Conservation (phyloP, 768 basidiomycete species). For the Amyloporia xantha region DNA sequence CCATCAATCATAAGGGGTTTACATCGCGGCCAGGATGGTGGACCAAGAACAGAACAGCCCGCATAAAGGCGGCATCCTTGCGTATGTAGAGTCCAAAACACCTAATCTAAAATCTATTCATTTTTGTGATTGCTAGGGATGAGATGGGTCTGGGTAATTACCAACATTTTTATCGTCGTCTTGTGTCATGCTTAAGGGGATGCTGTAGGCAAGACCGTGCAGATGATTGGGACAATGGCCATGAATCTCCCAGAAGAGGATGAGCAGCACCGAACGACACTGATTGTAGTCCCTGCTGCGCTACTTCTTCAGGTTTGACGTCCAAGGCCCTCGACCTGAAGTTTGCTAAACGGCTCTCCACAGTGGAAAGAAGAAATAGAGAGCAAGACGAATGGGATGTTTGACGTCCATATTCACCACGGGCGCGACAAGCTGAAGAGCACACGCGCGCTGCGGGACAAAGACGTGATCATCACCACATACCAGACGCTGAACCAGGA, state of each 20-base stretch:
- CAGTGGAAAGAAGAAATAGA: slow-evolving; percentile 75
- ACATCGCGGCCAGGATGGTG: slow-evolving; percentile 47
- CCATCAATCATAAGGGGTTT: background rate
- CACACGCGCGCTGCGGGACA: slow-evolving; percentile 1
- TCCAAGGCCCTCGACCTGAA: background rate
- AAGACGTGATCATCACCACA: slow-evolving; percentile 58
- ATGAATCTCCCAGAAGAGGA: slow-evolving; percentile 48
- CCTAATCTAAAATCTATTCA: background rate
- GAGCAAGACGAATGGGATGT: slow-evolving; percentile 55
- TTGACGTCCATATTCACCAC: slow-evolving; percentile 64
- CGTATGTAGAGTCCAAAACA: slow-evolving; percentile 29
- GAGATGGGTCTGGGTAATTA: slow-evolving; percentile 59
- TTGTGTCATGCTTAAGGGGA: background rate
- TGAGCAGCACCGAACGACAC: slow-evolving; percentile 47
- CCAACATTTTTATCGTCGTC: background rate
- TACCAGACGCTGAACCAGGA: slow-evolving; percentile 67
- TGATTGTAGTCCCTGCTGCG: slow-evolving; percentile 73
- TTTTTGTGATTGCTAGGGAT: slow-evolving; percentile 32
- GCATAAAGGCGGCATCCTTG: slow-evolving; percentile 59
- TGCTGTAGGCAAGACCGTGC: slow-evolving; percentile 56
- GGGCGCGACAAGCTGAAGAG: slow-evolving; percentile 32
- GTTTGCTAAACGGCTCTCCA: background rate
- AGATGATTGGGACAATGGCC: slow-evolving; percentile 76
- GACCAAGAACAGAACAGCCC: slow-evolving; percentile 43
- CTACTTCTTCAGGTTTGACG: slow-evolving; percentile 56